Percentiles rank a stretch among this genome's conserved stretches.
These are phyloP conservation scores for Vigna mungo DNA, from an alignment of 306 rosid species.

Conservation along the genomic window DNA sequence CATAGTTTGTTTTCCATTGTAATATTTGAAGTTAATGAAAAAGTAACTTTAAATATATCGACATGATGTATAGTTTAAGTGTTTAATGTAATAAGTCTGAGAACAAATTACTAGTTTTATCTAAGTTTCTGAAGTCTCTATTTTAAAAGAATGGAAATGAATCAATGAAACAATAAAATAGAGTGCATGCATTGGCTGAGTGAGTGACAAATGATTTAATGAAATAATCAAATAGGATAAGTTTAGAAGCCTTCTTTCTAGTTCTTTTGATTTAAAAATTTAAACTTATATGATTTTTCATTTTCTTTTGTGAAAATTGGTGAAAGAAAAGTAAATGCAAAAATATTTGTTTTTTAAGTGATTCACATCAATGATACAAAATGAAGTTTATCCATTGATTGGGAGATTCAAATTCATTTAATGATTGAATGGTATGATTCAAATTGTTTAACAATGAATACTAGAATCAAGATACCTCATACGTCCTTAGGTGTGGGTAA, in stretches of 20 bases:
- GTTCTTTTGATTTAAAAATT: not conserved
- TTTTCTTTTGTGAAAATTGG: not conserved
- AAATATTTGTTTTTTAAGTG: not conserved
- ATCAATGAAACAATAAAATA: not conserved
- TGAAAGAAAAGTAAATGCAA: not conserved
- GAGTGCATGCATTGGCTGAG: constrained; percentile 2
- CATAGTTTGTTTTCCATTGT: not conserved
- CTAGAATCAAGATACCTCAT: not conserved
- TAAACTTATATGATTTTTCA: not conserved
- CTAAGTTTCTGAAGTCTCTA: not conserved
- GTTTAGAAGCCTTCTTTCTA: not conserved
- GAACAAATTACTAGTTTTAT: not conserved
- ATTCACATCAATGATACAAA: not conserved
- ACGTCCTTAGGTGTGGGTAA: constrained; percentile 25
- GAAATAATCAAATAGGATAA: constrained; percentile 5
- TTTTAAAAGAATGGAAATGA: not conserved
- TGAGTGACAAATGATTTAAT: not conserved
- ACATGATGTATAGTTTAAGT: not conserved
- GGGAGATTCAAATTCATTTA: not conserved
- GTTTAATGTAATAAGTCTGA: not conserved
- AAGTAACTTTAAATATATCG: not conserved
- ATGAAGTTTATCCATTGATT: not conserved
- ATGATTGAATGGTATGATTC: not conserved
- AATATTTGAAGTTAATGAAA: not conserved
- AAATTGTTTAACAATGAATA: not conserved